phyloP scores from a whole-genome alignment of 1,139 yeast genomes.

The Pichia sp. region DNA sequence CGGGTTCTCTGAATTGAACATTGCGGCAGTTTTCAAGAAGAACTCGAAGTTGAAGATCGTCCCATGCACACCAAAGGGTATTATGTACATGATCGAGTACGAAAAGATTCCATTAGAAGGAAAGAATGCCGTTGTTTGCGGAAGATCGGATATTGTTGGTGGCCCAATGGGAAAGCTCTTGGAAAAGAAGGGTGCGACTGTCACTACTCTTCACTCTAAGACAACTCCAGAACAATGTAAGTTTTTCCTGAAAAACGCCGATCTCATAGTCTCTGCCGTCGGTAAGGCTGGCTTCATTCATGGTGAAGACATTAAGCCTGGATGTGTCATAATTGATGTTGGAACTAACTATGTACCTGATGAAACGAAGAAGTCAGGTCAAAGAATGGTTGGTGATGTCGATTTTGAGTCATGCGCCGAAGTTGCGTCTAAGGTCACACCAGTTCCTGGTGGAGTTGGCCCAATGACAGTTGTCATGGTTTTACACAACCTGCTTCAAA shows the following conservation, averaged over 20 bases:
- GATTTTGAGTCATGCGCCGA: slow-evolving; percentile 53
- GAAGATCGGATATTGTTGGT: slow-evolving; percentile 79
- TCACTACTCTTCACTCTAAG: slow-evolving; percentile 69
- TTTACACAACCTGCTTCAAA: slow-evolving; percentile 57
- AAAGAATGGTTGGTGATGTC: slow-evolving; percentile 69
- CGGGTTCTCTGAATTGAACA: slow-evolving; percentile 69
- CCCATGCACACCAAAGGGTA: slow-evolving; percentile 80
- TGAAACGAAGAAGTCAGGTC: slow-evolving; percentile 54
- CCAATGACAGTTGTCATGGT: slow-evolving; percentile 89
- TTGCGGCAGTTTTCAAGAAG: slow-evolving; percentile 68
- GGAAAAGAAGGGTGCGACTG: slow-evolving; percentile 68
- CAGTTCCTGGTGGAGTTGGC: slow-evolving; percentile 88
- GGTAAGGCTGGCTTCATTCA: slow-evolving; percentile 65
- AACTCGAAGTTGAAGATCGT: slow-evolving; percentile 65
- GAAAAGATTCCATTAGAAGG: slow-evolving; percentile 55
- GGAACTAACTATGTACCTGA: slow-evolving; percentile 74
- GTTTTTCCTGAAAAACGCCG: slow-evolving; percentile 51
- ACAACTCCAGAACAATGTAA: slow-evolving; percentile 53
- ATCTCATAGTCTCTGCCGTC: slow-evolving; percentile 70
- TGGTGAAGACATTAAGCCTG: slow-evolving; percentile 66
- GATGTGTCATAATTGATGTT: slow-evolving; percentile 67
- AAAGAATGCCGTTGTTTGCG: slow-evolving; percentile 69
- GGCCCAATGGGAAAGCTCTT: slow-evolving; percentile 71
- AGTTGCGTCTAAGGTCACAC: slow-evolving; percentile 57
- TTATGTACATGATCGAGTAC: slow-evolving; percentile 58